phyloP scores from a whole-genome alignment of 257 asterid genomes.

The Primulina tabacum region DNA sequence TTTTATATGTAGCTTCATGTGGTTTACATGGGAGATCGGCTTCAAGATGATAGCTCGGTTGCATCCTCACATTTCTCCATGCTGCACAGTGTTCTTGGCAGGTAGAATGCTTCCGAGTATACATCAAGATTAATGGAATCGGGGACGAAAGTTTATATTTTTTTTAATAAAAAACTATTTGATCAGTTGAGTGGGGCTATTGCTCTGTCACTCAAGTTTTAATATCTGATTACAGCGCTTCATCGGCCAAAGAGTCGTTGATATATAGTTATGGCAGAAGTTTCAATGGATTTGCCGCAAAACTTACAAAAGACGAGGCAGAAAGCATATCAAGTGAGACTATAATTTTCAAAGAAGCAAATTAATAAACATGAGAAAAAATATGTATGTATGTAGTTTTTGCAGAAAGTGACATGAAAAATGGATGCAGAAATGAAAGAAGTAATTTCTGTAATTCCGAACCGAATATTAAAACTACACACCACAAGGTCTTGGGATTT shows the following conservation, averaged over 20 bases:
- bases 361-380: neutral
- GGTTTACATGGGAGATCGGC: constrained; percentile 39
- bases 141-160: neutral
- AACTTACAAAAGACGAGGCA: constrained; percentile 34
- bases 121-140: neutral
- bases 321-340: constrained; percentile 23
- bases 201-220: neutral
- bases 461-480: constrained; percentile 30
- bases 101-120: constrained; percentile 5
- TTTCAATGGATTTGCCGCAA: constrained; percentile 52
- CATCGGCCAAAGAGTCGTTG: constrained; percentile 27
- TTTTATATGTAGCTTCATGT: constrained; percentile 28
- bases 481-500: constrained; percentile 61
- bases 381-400: neutral
- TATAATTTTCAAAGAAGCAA: neutral
- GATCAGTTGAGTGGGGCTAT: neutral
- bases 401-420: neutral
- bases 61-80: constrained; percentile 28
- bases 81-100: constrained; percentile 27
- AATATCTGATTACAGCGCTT: constrained; percentile 22
- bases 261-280: constrained; percentile 37
- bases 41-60: constrained; percentile 10
- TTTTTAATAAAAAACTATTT: neutral
- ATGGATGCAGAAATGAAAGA: constrained; percentile 41
- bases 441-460: constrained; percentile 47